Conservation (phyloP, 352 stramenopile genomes). For the Pythium folliculosum region DNA sequence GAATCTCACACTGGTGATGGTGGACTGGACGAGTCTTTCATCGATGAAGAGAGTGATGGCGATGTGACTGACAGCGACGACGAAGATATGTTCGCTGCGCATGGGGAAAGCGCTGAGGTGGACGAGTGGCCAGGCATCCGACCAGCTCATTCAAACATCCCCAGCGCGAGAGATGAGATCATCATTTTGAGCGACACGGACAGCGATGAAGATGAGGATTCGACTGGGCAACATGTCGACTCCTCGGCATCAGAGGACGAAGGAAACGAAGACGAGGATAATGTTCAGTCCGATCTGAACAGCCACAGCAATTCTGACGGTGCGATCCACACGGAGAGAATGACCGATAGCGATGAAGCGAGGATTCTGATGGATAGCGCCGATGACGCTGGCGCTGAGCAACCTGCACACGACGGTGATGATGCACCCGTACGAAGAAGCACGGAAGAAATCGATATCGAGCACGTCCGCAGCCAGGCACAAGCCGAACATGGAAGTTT, state of each 20-base stretch:
- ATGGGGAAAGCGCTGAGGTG: neutral
- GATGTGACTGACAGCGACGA: slow-evolving; percentile 18
- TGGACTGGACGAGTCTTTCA: slow-evolving; percentile 8
- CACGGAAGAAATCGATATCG: too few species aligned
- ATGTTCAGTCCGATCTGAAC: neutral
- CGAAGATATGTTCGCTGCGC: neutral
- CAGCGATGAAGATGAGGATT: slow-evolving; percentile 5
- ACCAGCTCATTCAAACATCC: neutral
- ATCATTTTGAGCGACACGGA: slow-evolving; percentile 19
- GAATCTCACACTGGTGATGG: neutral
- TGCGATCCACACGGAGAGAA: neutral
- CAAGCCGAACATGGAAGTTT: neutral
- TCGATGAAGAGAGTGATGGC: neutral
- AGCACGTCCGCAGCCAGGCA: too few species aligned
- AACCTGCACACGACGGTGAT: neutral
- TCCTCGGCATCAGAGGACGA: neutral
- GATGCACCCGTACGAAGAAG: neutral
- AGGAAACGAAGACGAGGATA: neutral
- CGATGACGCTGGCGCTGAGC: neutral
- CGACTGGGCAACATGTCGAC: neutral
- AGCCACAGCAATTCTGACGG: neutral
- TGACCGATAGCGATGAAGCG: neutral
- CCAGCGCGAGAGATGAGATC: neutral
- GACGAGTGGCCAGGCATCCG: slow-evolving; percentile 5
- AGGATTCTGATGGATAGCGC: neutral